Percentiles rank a stretch among this genome's conserved stretches.
phyloP scores from a whole-genome alignment of 2,329 filamentous ascomycete genomes.

The Penicillium concentricum region DNA sequence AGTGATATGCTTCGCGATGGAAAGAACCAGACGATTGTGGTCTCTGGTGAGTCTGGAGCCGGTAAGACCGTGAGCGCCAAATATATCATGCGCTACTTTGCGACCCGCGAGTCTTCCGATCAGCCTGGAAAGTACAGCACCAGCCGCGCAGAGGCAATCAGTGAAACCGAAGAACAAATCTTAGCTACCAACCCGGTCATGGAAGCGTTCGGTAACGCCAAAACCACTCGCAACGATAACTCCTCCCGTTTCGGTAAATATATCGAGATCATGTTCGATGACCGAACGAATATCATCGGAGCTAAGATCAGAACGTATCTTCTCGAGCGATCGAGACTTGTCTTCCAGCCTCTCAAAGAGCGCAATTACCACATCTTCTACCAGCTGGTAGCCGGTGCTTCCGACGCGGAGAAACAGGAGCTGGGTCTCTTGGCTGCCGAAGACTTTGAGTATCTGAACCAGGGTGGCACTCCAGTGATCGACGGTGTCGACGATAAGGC shows the following conservation, averaged over 20 bases:
- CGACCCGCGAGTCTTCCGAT: constrained; percentile 90
- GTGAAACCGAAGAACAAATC: constrained; percentile 97
- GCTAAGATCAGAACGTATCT: constrained; percentile 96
- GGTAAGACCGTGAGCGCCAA: constrained; percentile 99
- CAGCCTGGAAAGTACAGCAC: constrained; percentile 76
- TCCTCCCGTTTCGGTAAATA: constrained; percentile 99
- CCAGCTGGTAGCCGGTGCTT: constrained; percentile 89
- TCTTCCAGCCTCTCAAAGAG: constrained; percentile 96
- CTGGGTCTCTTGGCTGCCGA: constrained; percentile 78
- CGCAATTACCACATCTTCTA: constrained; percentile 99
- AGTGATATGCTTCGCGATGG: constrained; percentile 96
- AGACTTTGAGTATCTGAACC: constrained; percentile 93
- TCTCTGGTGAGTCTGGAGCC: constrained; percentile 98
- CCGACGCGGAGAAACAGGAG: constrained; percentile 76
- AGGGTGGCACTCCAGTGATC: constrained; percentile 86
- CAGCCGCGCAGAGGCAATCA: constrained; percentile 77
- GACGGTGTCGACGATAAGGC: constrained; percentile 94
- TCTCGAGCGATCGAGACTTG: constrained; percentile 88
- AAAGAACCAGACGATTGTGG: constrained; percentile 97
- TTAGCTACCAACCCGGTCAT: constrained; percentile 98
- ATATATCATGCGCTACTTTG: constrained; percentile 99
- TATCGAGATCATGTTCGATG: constrained; percentile 99
- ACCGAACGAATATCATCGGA: constrained; percentile 91
- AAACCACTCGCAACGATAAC: constrained; percentile 99
- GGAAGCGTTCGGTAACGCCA: constrained; percentile 99